Evolutionary conservation across 257 asterid genomes (phyloP), one percentile per base, ranked within the genome.

Genomic region (Nicotiana tabacum): DNA sequence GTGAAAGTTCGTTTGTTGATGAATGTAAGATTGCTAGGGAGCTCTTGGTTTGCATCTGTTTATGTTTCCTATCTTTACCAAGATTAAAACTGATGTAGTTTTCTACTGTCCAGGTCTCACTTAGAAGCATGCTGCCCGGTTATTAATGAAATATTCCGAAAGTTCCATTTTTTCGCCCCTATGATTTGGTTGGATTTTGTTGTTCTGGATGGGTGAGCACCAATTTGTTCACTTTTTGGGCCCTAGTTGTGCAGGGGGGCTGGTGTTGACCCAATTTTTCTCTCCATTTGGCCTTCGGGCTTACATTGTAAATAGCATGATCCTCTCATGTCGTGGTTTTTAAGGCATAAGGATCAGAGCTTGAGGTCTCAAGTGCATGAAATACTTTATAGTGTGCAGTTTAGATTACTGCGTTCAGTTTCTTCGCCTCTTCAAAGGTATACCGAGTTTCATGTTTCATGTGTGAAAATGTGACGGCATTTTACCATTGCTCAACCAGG

Each of bases 291-390:
- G 78, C 48, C 78, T 62, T 86, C 84, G 69, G 82, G 74, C 76
- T 84, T 87, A 84, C 88, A 85, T 83, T 82, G 93, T 91, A 90
- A 84, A 89, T 89, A 88, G 88, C 85, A 87, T 86, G 90, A 86
- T 88, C 92, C 93, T 89, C 86, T 86, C 86, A 85, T 89, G 93
- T 86, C 94, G 86, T 89, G 76, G 90, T 90, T 90, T 92, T 89
- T 82, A 82, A 85, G 96, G 91, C 94, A 86, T 68, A 79, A 89
- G 94, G 92, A 90, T 89, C 89, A 84, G 85, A 88, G 84, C 68
- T 79, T 51, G 82, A 78, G 82, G 62, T 74, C 39, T 64, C 69
- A 29, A 64, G 69, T 64, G 18, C n/a, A 65, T 9, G 79, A 48
- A 24, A 46, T 48, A 74, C 61, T 30, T 18, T 58, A 24, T 48